phyloP scores from a whole-genome alignment of 495 filamentous ascomycete genomes.

The Cercophora newfieldiana region DNA sequence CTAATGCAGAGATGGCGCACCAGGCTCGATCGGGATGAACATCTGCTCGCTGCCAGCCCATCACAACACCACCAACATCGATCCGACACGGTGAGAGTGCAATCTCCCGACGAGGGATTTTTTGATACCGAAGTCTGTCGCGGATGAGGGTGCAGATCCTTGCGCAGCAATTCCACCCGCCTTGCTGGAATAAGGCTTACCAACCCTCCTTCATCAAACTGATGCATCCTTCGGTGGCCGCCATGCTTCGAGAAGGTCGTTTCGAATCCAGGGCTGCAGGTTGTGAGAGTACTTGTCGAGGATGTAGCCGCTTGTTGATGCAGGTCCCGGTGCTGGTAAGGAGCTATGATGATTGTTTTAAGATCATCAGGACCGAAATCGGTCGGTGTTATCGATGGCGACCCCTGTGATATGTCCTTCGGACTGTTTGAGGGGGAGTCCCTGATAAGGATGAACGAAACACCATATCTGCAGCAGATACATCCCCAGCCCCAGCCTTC shows the following conservation, averaged over 20 bases:
- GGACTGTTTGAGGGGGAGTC: background rate
- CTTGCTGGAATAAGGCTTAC: background rate
- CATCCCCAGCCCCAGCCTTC: no score
- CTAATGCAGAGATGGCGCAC: constrained; percentile 21
- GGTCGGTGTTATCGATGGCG: background rate
- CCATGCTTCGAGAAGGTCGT: constrained; percentile 10
- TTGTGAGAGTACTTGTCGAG: background rate
- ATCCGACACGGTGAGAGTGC: constrained; percentile 1
- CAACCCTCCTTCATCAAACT: background rate
- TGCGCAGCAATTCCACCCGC: background rate
- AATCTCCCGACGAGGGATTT: constrained; percentile 24
- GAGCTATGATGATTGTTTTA: background rate
- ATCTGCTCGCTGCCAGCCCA: background rate
- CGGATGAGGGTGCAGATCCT: background rate
- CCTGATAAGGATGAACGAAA: no score
- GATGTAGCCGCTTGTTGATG: background rate
- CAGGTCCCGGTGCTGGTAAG: background rate
- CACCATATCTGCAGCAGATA: no score
- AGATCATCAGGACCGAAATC: background rate
- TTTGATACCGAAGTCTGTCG: background rate
- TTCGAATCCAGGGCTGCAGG: background rate
- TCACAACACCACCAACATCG: constrained; percentile 11
- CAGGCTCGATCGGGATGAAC: background rate
- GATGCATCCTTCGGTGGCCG: background rate
- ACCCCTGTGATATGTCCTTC: background rate